Evolutionary conservation across 805 yeast species (phyloP), one percentile per base, ranked within the genome.

Genomic region (Cyberlindnera veronae): DNA sequence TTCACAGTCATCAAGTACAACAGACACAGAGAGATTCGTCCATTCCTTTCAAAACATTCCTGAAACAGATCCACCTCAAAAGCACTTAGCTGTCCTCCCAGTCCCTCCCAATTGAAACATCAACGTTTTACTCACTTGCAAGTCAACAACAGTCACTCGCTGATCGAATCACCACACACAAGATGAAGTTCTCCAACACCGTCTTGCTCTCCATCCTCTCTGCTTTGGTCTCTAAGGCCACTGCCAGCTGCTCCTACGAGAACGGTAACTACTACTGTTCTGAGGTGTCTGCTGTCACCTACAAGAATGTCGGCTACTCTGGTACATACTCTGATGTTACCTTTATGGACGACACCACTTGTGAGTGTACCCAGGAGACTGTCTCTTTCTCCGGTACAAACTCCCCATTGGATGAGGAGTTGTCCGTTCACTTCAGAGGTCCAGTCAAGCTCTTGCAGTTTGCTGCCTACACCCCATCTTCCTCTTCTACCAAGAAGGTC

Each of bases 341-440:
- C 50, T 52, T 62, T 57, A 90, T 93, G 95, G 79, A 82, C 63
- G 79, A 76, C 58, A 44, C 65, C 44, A 55, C 81, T 11, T 89
- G 97, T 61, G 41, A 69, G 26, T 90, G 97, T 71, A 57, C 83
- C n/a, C 81, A 78, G 48, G 54, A 68, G 36, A 41, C 79, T 17
- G 50, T 55, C 29, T 57, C 80, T 8, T 84, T 88, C 71, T 70
- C 81, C 13, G 96, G 96, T 40, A 55, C 76, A 43, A 64, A 86
- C 63, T 66, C 90, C 40, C 96, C 96, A 29, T 71, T 88, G 48
- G 83, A 86, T 63, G 93, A 87, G 70, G 95, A 88, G 64, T 68
- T 88, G 46, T 81, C 95, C 26, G 80, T 88, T 44, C 95, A 88
- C 64, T 84, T 87, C 72, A 82, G 96, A 72, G 96, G 96, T 55